Evolutionary conservation across 169 alveolate genomes (phyloP).

Genomic region (Perkinsus olseni): DNA sequence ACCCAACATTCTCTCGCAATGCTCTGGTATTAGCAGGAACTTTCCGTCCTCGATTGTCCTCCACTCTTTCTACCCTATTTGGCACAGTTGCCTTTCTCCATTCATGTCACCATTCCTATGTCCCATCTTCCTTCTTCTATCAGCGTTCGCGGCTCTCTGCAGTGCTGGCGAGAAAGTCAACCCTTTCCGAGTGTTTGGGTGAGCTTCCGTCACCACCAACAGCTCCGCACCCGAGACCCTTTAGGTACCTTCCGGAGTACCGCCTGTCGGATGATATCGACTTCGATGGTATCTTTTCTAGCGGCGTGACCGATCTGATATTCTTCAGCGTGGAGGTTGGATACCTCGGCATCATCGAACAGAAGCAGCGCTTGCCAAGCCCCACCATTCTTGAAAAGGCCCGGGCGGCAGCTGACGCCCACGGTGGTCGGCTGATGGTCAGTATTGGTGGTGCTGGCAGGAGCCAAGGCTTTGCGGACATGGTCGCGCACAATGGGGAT

Average conservation of each 20-base stretch:
- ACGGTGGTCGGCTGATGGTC: not conserved
- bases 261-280: not conserved
- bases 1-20: too few relatives aligned
- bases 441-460: not conserved
- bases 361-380: not conserved
- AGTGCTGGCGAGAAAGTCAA: too few relatives aligned
- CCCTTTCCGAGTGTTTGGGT: not conserved
- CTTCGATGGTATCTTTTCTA: not conserved
- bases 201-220: not conserved
- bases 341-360: not conserved
- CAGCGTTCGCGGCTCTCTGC: too few relatives aligned
- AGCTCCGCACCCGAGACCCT: not conserved
- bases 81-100: too few relatives aligned
- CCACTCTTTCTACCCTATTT: too few relatives aligned
- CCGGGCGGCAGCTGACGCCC: not conserved
- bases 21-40: too few relatives aligned
- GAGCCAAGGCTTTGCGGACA: not conserved
- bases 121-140: too few relatives aligned
- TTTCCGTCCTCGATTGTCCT: too few relatives aligned
- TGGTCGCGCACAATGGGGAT: not conserved
- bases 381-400: not conserved
- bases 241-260: not conserved
- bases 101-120: too few relatives aligned
- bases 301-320: not conserved
- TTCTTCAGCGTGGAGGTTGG: not conserved